These are phyloP conservation scores for Paralagenidium karlingii DNA, from an alignment of 352 stramenopile species.

Conservation along the genomic window DNA sequence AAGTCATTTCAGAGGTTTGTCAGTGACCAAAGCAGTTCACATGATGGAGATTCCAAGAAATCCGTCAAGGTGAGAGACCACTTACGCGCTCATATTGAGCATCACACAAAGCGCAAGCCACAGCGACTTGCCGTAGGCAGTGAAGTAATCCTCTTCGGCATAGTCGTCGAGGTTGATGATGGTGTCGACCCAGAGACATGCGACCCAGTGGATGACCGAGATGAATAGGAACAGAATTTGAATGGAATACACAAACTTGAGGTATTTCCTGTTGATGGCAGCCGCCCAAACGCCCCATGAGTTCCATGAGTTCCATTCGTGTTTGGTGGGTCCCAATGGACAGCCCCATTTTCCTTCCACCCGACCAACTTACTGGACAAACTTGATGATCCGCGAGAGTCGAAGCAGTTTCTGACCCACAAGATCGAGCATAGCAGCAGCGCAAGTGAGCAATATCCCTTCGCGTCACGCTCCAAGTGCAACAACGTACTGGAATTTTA, in stretches of 20 bases:
- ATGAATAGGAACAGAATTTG: conserved; percentile 41
- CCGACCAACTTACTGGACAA: conserved; percentile 47
- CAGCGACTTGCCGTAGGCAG: conserved; percentile 32
- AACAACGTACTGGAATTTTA: conserved; percentile 33
- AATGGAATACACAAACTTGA: conserved; percentile 42
- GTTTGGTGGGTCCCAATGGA: background rate
- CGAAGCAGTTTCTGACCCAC: conserved; percentile 43
- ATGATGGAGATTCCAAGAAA: no score
- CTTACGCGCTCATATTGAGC: conserved; percentile 26
- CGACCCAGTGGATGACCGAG: conserved; percentile 47
- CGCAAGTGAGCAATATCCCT: background rate
- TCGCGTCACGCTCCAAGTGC: background rate
- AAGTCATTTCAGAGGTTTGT: no score
- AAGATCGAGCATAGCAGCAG: conserved; percentile 1
- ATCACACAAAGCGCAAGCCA: conserved; percentile 28
- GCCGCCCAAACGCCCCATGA: background rate
- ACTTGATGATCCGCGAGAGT: conserved; percentile 40
- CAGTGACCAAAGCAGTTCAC: no score
- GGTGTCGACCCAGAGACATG: conserved; percentile 29
- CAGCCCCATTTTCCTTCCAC: background rate
- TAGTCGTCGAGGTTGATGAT: conserved; percentile 13
- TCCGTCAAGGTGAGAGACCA: no score
- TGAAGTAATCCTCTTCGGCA: conserved; percentile 18
- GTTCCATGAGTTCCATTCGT: conserved; percentile 1
- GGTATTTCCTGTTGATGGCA: conserved; percentile 26